Conservation (phyloP, 495 filamentous ascomycete genomes). For the Penicillium ucsense region DNA sequence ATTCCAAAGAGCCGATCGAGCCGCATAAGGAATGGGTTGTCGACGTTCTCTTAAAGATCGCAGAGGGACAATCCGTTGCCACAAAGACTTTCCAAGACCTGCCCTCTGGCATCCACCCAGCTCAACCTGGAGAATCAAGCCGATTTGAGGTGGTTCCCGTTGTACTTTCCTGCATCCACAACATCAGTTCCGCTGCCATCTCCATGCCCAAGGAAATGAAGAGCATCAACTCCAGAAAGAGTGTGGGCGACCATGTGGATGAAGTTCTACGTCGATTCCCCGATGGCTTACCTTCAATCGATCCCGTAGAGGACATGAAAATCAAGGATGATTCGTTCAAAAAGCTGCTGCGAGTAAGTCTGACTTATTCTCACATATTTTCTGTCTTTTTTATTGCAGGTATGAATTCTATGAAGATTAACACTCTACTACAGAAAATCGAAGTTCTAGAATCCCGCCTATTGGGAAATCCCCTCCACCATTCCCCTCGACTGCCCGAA, state of each 20-base stretch:
- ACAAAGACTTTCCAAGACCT: constrained; percentile 51
- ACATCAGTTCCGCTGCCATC: constrained; percentile 66
- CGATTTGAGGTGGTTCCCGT: constrained; percentile 82
- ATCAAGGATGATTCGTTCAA: constrained; percentile 91
- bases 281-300: constrained; percentile 80
- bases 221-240: constrained; percentile 49
- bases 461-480: constrained; percentile 80
- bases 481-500: constrained; percentile 68
- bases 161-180: constrained; percentile 70
- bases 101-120: constrained; percentile 53
- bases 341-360: constrained; percentile 67
- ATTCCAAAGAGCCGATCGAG: constrained; percentile 51
- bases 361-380: not conserved
- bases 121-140: constrained; percentile 52
- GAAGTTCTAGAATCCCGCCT: constrained; percentile 90
- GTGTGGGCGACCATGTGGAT: constrained; percentile 54
- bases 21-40: constrained; percentile 68
- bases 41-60: constrained; percentile 71
- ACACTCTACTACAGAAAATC: constrained; percentile 54
- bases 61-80: constrained; percentile 46
- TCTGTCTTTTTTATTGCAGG: too few species aligned
- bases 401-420: too few species aligned
- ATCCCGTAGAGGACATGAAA: constrained; percentile 90
- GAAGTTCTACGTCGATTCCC: constrained; percentile 79
- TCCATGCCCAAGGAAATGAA: constrained; percentile 69